Evolutionary conservation across 495 filamentous ascomycete species (phyloP), one percentile per base, ranked within the genome.

Genomic region (Hypoxylon fuscum): DNA sequence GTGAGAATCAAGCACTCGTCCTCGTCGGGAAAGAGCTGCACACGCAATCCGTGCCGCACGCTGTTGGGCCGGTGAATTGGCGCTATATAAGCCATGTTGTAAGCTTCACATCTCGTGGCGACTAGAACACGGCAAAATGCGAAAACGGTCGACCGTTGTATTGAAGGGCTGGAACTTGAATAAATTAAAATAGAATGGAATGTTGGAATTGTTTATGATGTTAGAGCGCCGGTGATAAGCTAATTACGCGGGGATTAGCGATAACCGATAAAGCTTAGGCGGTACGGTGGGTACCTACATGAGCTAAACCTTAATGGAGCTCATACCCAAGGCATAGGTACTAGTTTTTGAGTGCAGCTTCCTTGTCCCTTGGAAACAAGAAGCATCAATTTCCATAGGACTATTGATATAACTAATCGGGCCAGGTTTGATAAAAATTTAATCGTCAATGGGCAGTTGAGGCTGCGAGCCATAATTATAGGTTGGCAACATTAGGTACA

Each of bases 61-160:
- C 91, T 96, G 71, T 88, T 96, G 21, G 95, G 89, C 63, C 89
- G 81, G 74, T 98, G 95, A 52, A 99, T 96, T 3, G 95, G 93
- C 59, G 91, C 92, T 57, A 99, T 78, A 68, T 97, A 99, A 43
- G 96, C 89, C 95, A 99, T 99, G 14, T 35, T 51, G 59, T 20
- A 23, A 40, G 29, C 31, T 66, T 70, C 42, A 14, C 69, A 72
- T 70, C 42, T 70, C 18, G 53, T 1, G 20, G 5, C 34, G 12
- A 45, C 29, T 52, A 43, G 10, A 45, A 41, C 21, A 55, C 31
- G 37, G 35, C 14, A 40, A 34, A 41, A 12, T 45, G 12, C 15
- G 29, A 11, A n/a, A 29, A 41, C 6, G 18, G 17, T 18, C 11
- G 10, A 25, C 18, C 2, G 31, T 14, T 22, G 32, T 11, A 14